Evolutionary conservation across 2,329 filamentous ascomycete species (phyloP).

Genomic region (Aureobasidium sp.): DNA sequence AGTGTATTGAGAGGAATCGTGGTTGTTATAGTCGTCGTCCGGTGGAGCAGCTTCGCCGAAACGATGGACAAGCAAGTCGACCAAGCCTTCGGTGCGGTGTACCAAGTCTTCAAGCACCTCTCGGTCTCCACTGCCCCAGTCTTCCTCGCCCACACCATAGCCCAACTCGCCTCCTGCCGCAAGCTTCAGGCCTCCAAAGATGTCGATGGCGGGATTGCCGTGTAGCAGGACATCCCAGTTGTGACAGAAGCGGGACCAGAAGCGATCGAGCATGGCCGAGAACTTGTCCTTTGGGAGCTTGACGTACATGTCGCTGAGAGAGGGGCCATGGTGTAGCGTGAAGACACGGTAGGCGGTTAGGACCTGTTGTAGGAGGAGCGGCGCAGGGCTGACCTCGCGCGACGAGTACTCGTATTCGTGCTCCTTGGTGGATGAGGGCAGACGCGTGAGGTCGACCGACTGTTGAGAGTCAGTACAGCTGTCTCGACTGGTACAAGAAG

Average conservation of each 20-base stretch:
- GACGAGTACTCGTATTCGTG: constrained; percentile 66
- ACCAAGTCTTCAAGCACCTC: constrained; percentile 90
- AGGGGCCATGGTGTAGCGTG: constrained; percentile 76
- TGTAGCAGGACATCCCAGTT: constrained; percentile 85
- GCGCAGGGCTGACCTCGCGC: constrained; percentile 78
- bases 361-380: constrained; percentile 72
- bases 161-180: constrained; percentile 87
- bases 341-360: constrained; percentile 77
- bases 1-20: background rate
- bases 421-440: constrained; percentile 42
- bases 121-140: constrained; percentile 85
- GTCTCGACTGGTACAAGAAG: background rate
- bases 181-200: constrained; percentile 79
- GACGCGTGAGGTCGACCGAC: constrained; percentile 75
- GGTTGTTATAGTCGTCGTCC: constrained; percentile 21
- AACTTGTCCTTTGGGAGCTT: constrained; percentile 62
- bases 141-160: constrained; percentile 90
- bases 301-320: constrained; percentile 62
- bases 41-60: constrained; percentile 56
- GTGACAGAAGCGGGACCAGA: constrained; percentile 65
- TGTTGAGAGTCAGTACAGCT: constrained; percentile 30
- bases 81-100: constrained; percentile 69
- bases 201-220: constrained; percentile 73
- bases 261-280: constrained; percentile 63
- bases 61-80: constrained; percentile 80